These are phyloP conservation scores for Pluteus cervinus DNA, from an alignment of 768 basidiomycete species.

Conservation along the genomic window DNA sequence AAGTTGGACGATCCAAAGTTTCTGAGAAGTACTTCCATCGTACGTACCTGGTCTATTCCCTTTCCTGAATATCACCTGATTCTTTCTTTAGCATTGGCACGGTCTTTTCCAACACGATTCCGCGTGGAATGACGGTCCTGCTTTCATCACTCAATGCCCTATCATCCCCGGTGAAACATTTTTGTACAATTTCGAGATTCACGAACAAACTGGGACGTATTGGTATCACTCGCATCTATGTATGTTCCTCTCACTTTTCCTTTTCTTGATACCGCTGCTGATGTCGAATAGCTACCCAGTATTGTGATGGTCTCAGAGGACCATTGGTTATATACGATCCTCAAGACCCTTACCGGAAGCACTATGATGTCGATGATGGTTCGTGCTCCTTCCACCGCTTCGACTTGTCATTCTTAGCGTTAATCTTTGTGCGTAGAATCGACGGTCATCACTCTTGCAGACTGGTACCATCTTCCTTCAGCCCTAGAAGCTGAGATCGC, in stretches of 20 bases:
- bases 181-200: slow-evolving; percentile 31
- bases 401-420: not conserved
- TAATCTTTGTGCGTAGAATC: slow-evolving; percentile 17
- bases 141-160: slow-evolving; percentile 39
- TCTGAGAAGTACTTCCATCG: slow-evolving; percentile 17
- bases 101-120: slow-evolving; percentile 21
- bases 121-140: slow-evolving; percentile 20
- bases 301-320: slow-evolving; percentile 40
- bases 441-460: slow-evolving; percentile 37
- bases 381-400: slow-evolving; percentile 4
- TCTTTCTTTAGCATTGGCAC: slow-evolving; percentile 21
- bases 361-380: slow-evolving; percentile 26
- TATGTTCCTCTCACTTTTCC: not conserved
- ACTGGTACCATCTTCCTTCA: slow-evolving; percentile 26
- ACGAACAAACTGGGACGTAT: slow-evolving; percentile 36
- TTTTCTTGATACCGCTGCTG: not conserved
- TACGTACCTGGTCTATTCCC: slow-evolving; percentile 3
- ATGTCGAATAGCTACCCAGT: slow-evolving; percentile 29
- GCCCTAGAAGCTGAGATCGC: slow-evolving; percentile 8
- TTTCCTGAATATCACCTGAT: not conserved
- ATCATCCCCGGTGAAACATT: slow-evolving; percentile 32
- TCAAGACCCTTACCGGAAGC: slow-evolving; percentile 21
- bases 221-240: slow-evolving; percentile 29
- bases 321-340: slow-evolving; percentile 32
- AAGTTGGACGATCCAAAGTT: slow-evolving; percentile 14